These are phyloP conservation scores for Hanseniaspora lindneri DNA, from an alignment of 805 yeast species.

Conservation along the genomic window DNA sequence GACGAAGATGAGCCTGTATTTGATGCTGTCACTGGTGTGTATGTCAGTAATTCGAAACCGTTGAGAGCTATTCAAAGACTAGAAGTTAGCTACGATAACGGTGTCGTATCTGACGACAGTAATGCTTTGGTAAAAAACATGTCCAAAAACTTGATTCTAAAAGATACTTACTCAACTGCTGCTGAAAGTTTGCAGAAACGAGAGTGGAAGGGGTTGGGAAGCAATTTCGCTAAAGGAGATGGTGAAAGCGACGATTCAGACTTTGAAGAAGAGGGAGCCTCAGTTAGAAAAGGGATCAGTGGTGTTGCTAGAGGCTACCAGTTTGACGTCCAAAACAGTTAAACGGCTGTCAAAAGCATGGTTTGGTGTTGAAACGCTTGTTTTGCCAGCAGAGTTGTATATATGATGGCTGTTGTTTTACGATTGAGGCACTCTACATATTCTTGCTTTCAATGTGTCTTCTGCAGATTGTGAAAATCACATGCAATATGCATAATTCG, in stretches of 20 bases:
- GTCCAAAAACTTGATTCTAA: constrained; percentile 49
- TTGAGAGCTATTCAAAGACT: constrained; percentile 55
- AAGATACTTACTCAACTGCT: constrained; percentile 78
- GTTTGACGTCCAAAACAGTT: constrained; percentile 7
- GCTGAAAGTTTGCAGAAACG: constrained; percentile 63
- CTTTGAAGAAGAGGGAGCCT: constrained; percentile 53
- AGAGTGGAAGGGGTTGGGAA: constrained; percentile 83
- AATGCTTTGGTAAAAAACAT: constrained; percentile 44
- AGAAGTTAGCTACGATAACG: constrained; percentile 39
- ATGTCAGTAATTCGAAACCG: constrained; percentile 60
- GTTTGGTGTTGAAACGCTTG: no score
- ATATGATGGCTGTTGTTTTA: no score
- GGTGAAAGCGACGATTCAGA: constrained; percentile 31
- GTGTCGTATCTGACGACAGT: constrained; percentile 22
- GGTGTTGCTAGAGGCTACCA: constrained; percentile 85
- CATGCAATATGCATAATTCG: no score
- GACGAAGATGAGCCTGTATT: constrained; percentile 65
- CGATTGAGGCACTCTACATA: no score
- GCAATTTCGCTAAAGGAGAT: constrained; percentile 44
- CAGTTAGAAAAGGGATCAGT: constrained; percentile 64
- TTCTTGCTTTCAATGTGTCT: no score
- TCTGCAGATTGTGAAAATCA: no score
- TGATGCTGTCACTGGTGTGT: constrained; percentile 77
- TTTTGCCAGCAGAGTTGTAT: no score
- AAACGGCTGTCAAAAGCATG: no score